A percentile compares a stretch with the other conserved stretches of the same genome.
Evolutionary conservation across 2,329 filamentous ascomycete species (phyloP).

Genomic region (Ustilaginoidea virens): DNA sequence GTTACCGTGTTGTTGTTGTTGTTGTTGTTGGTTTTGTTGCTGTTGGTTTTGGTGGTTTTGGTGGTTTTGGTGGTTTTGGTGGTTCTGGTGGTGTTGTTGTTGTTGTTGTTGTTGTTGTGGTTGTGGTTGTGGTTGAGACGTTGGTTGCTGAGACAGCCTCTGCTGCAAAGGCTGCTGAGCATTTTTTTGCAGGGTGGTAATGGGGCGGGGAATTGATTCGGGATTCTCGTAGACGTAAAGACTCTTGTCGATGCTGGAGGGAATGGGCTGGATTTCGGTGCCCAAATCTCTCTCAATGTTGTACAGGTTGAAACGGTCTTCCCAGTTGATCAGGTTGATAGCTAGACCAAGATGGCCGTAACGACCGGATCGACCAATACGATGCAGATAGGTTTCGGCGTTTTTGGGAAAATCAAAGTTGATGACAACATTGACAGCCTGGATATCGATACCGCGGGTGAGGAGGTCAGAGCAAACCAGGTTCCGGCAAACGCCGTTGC

Average conservation of each 20-base stretch:
- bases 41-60: neutral
- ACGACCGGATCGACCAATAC: conserved; percentile 91
- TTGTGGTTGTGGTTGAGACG: conserved; percentile 1
- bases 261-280: conserved; percentile 96
- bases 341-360: conserved; percentile 95
- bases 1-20: conserved; percentile 20
- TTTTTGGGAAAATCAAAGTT: conserved; percentile 99
- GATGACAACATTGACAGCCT: conserved; percentile 98
- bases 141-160: conserved; percentile 2
- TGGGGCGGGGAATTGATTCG: conserved; percentile 80
- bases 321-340: conserved; percentile 99
- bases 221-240: conserved; percentile 97
- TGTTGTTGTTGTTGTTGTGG: neutral
- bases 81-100: neutral
- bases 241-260: conserved; percentile 86
- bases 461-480: conserved; percentile 94
- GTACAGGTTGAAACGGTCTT: conserved; percentile 96
- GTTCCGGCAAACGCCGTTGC: conserved; percentile 94
- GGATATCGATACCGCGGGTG: conserved; percentile 97
- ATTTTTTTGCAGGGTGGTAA: conserved; percentile 30
- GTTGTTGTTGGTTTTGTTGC: no score
- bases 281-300: conserved; percentile 96
- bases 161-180: conserved; percentile 12
- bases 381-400: conserved; percentile 94
- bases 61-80: conserved; percentile 3